Evolutionary conservation across 345 rosid genomes (phyloP).

Genomic region (Nephelium lappaceum): DNA sequence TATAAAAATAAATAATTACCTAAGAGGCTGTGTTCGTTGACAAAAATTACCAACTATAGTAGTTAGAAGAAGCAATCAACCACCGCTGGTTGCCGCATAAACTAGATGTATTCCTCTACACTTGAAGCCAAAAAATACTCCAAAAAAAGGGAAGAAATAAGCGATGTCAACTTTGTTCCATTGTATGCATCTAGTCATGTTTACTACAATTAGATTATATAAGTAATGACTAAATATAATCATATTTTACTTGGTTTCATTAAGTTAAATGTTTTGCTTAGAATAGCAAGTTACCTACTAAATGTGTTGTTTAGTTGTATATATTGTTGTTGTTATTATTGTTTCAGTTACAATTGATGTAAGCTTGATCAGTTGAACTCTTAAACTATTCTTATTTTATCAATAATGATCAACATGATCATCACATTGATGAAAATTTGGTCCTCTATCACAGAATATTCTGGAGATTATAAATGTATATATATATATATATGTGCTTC

Average conservation of each 20-base stretch:
- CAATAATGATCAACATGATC: neutral
- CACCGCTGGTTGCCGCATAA: slow-evolving; percentile 17
- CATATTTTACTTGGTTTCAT: neutral
- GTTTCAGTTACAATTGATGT: neutral
- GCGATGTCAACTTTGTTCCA: neutral
- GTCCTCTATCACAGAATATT: neutral
- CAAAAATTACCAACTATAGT: neutral
- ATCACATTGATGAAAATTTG: neutral
- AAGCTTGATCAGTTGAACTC: neutral
- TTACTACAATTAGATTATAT: neutral
- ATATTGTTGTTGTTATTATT: neutral
- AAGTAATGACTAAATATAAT: neutral
- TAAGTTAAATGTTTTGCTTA: slow-evolving; percentile 17
- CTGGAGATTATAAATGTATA: neutral
- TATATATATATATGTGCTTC: neutral
- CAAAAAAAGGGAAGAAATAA: neutral
- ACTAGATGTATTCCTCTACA: neutral
- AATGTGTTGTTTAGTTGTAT: neutral
- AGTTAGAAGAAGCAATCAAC: neutral
- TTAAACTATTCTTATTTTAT: neutral
- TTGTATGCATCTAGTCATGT: neutral
- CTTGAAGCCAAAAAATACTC: neutral
- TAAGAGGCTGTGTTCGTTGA: neutral
- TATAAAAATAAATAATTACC: neutral
- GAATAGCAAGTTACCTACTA: neutral